phyloP scores from a whole-genome alignment of 164 flowering plant genomes.

The Euptelea pleiosperma region DNA sequence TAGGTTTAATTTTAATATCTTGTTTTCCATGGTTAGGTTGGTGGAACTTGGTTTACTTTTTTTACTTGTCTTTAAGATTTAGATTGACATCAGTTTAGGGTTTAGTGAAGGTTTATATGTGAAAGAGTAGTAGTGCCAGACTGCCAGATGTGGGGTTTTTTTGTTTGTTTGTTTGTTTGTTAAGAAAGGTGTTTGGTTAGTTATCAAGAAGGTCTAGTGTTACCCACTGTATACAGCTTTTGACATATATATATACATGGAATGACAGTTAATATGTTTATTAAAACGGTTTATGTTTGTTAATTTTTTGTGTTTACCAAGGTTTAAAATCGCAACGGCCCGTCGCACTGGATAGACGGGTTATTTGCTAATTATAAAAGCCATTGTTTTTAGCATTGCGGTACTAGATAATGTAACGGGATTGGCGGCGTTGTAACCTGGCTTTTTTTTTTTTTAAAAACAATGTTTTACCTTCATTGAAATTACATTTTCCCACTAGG shows the following conservation, averaged over 20 bases:
- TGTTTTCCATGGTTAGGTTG: not conserved
- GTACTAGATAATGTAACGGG: not conserved
- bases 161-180: not conserved
- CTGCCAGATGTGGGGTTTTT: not conserved
- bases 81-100: too few species aligned
- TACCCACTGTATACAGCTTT: slow-evolving; percentile 8
- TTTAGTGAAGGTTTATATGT: not conserved
- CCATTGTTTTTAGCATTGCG: not conserved
- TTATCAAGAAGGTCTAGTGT: too few species aligned
- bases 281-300: not conserved
- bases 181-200: too few species aligned
- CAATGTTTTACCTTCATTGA: too few species aligned
- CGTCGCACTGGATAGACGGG: not conserved
- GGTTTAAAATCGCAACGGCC: too few species aligned
- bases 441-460: too few species aligned
- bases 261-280: not conserved
- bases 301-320: too few species aligned
- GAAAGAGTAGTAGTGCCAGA: too few species aligned
- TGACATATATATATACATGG: slow-evolving; percentile 5
- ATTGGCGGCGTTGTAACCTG: too few species aligned
- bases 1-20: too few species aligned
- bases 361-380: not conserved
- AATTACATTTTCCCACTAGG: too few species aligned
- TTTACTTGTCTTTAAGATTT: too few species aligned
- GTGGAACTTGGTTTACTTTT: not conserved